Percentiles rank a stretch among this genome's conserved stretches.
Evolutionary conservation across 2,329 filamentous ascomycete species (phyloP).

Genomic region (Stylonectria norvegica): DNA sequence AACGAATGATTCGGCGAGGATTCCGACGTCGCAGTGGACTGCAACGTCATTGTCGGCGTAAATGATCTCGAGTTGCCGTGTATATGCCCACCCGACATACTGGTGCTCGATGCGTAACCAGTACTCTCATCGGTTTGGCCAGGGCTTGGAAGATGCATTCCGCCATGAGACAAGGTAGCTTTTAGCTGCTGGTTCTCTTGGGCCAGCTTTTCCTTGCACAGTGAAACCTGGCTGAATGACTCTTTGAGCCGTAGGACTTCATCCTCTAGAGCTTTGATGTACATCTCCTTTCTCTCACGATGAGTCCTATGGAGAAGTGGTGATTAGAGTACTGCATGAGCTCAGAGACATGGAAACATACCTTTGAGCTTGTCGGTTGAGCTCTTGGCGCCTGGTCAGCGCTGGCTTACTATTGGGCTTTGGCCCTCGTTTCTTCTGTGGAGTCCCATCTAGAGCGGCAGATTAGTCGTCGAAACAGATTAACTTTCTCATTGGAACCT

Average conservation of each 20-base stretch:
- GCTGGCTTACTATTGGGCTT: constrained; percentile 97
- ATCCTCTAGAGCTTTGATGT: constrained; percentile 90
- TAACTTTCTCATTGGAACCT: constrained; percentile 6
- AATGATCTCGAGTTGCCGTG: constrained; percentile 43
- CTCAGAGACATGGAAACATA: no score
- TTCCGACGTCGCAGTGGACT: constrained; percentile 40
- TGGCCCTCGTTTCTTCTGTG: constrained; percentile 84
- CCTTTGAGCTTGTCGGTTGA: constrained; percentile 95
- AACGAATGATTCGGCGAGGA: constrained; percentile 30
- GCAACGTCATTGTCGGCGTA: constrained; percentile 46
- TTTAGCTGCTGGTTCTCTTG: constrained; percentile 79
- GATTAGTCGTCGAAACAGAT: constrained; percentile 9
- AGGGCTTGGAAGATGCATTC: constrained; percentile 38
- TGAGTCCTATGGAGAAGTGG: constrained; percentile 64
- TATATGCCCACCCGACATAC: constrained; percentile 54
- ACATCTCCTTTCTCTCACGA: constrained; percentile 92
- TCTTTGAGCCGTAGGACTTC: constrained; percentile 88
- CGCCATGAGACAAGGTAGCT: constrained; percentile 51
- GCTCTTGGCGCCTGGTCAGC: constrained; percentile 83
- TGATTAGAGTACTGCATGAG: no score
- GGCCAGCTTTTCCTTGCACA: constrained; percentile 71
- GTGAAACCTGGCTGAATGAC: constrained; percentile 67
- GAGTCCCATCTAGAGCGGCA: constrained; percentile 67
- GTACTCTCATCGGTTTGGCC: not conserved
- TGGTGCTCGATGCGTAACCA: constrained; percentile 33